phyloP scores from a whole-genome alignment of 805 yeast genomes.

The Pichia nakasei region DNA sequence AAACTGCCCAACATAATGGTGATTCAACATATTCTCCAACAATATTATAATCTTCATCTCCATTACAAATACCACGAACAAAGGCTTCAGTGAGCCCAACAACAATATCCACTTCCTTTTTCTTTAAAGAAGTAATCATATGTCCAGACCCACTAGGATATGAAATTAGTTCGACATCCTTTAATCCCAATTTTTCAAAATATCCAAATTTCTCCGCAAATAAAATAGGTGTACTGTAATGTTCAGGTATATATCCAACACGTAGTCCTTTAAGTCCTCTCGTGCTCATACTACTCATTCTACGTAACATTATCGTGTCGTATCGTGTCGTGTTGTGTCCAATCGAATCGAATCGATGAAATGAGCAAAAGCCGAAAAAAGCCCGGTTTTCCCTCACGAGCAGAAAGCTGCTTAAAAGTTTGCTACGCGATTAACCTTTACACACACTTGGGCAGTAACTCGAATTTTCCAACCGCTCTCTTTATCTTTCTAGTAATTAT shows the following conservation, averaged over 20 bases:
- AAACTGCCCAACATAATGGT: constrained; percentile 85
- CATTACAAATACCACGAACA: constrained; percentile 72
- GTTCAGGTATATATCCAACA: constrained; percentile 88
- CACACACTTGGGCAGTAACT: no score
- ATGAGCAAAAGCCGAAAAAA: no score
- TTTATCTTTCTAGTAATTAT: no score
- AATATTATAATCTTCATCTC: constrained; percentile 49
- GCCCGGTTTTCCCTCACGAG: no score
- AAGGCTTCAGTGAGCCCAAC: constrained; percentile 90
- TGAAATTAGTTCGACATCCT: constrained; percentile 49
- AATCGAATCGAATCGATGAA: no score
- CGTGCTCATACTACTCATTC: neutral
- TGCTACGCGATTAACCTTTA: no score
- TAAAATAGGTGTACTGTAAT: constrained; percentile 79
- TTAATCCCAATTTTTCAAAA: constrained; percentile 40
- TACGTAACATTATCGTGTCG: constrained; percentile 1
- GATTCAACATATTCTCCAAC: constrained; percentile 79
- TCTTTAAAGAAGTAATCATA: constrained; percentile 62
- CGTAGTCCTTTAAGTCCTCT: constrained; percentile 24
- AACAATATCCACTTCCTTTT: constrained; percentile 62
- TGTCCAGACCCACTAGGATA: constrained; percentile 87
- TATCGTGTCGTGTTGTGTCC: no score
- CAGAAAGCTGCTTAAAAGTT: no score
- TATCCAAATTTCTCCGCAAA: constrained; percentile 57
- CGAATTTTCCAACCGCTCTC: no score